Conservation (phyloP, 179 eudicot genomes). For the Heliamphora ciliata region DNA sequence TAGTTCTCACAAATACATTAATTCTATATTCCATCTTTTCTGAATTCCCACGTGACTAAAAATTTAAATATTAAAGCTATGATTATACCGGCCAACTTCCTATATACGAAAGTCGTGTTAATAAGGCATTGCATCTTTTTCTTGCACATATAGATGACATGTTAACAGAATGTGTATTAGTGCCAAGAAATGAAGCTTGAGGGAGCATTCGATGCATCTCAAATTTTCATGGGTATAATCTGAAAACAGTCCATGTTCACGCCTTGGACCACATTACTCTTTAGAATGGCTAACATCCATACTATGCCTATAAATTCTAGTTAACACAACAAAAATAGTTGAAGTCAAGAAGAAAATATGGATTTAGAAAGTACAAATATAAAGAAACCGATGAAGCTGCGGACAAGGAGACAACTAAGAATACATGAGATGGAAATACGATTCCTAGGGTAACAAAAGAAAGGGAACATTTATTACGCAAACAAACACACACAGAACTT, state of each 20-base stretch:
- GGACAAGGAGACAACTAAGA: not conserved
- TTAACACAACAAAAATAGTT: not conserved
- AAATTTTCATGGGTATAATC: not conserved
- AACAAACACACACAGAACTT: not conserved
- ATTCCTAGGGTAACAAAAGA: not conserved
- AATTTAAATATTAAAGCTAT: too few relatives aligned
- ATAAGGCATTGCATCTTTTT: not conserved
- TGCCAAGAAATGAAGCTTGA: not conserved
- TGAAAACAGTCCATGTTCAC: not conserved
- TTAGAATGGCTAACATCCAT: not conserved
- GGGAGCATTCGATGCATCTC: conserved; percentile 9
- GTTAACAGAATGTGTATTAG: not conserved
- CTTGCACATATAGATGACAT: not conserved
- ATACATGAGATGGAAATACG: not conserved
- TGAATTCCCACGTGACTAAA: too few relatives aligned
- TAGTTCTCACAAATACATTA: too few relatives aligned
- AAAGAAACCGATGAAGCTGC: not conserved
- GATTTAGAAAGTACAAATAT: not conserved
- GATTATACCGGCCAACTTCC: not conserved
- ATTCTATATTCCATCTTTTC: too few relatives aligned
- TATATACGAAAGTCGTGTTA: not conserved
- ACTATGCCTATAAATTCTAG: not conserved
- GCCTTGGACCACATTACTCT: not conserved
- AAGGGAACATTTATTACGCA: conserved; percentile 1
- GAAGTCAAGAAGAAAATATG: not conserved